These are phyloP conservation scores for Crepidotus variabilis DNA, from an alignment of 768 basidiomycete genomes.

Conservation along the genomic window DNA sequence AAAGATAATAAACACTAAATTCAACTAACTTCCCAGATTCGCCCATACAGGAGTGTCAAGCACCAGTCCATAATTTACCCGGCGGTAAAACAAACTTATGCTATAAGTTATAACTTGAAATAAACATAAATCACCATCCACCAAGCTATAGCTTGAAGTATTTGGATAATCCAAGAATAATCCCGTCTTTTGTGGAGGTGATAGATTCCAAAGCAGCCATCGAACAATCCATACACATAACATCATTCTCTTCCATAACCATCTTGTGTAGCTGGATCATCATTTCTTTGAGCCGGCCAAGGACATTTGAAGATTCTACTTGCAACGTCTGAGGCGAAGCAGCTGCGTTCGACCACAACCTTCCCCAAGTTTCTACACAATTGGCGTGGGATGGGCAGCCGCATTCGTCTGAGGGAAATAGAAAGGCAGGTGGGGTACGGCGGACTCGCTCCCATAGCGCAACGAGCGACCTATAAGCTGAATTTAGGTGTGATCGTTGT, in stretches of 20 bases:
- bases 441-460: constrained; percentile 52
- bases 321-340: constrained; percentile 41
- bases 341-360: constrained; percentile 49
- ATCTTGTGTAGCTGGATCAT: constrained; percentile 35
- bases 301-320: constrained; percentile 50
- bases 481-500: constrained; percentile 47
- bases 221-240: constrained; percentile 38
- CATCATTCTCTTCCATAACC: constrained; percentile 24
- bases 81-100: too few relatives aligned
- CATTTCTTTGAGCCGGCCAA: constrained; percentile 49
- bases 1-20: too few relatives aligned
- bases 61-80: too few relatives aligned
- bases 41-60: too few relatives aligned
- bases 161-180: constrained; percentile 33
- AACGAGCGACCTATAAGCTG: constrained; percentile 55
- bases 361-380: constrained; percentile 48
- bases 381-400: constrained; percentile 44
- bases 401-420: constrained; percentile 18
- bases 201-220: constrained; percentile 43
- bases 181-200: constrained; percentile 32
- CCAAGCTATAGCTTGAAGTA: constrained; percentile 29
- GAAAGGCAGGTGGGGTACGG: constrained; percentile 40
- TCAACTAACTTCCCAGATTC: too few relatives aligned
- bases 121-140: too few relatives aligned
- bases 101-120: too few relatives aligned